Conservation (phyloP, 768 basidiomycete genomes). For the Boletus fagicola region DNA sequence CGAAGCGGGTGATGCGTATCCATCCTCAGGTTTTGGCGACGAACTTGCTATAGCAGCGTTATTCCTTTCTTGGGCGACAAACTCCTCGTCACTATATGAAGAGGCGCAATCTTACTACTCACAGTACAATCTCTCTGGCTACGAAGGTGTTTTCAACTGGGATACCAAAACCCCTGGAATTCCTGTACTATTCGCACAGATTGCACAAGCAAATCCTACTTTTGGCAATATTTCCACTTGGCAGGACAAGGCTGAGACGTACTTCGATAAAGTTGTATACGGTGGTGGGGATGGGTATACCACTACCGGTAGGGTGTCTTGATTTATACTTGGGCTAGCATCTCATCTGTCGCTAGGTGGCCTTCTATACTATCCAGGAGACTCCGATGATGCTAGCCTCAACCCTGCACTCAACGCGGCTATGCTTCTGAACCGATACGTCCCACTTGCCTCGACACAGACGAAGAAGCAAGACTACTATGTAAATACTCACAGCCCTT, state of each 20-base stretch:
- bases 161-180: constrained; percentile 79
- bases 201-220: constrained; percentile 54
- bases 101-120: constrained; percentile 64
- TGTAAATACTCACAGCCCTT: constrained; percentile 37
- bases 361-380: constrained; percentile 76
- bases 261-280: constrained; percentile 71
- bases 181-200: constrained; percentile 72
- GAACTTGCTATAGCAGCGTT: constrained; percentile 76
- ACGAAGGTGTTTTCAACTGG: constrained; percentile 80
- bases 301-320: constrained; percentile 53
- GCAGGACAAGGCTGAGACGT: constrained; percentile 67
- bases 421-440: constrained; percentile 78
- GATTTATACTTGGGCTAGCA: not conserved
- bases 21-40: constrained; percentile 69
- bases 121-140: constrained; percentile 50
- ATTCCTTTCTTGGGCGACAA: constrained; percentile 70
- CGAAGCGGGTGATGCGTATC: constrained; percentile 58
- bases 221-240: constrained; percentile 64
- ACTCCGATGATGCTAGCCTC: constrained; percentile 75
- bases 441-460: constrained; percentile 63
- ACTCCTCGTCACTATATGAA: constrained; percentile 54
- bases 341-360: constrained; percentile 51
- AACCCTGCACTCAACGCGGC: constrained; percentile 88
- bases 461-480: constrained; percentile 59
- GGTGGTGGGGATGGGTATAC: constrained; percentile 51